Percentiles rank a stretch among this genome's conserved stretches.
Evolutionary conservation across 2,329 filamentous ascomycete genomes (phyloP).

Genomic region (Neonectria punicea): DNA sequence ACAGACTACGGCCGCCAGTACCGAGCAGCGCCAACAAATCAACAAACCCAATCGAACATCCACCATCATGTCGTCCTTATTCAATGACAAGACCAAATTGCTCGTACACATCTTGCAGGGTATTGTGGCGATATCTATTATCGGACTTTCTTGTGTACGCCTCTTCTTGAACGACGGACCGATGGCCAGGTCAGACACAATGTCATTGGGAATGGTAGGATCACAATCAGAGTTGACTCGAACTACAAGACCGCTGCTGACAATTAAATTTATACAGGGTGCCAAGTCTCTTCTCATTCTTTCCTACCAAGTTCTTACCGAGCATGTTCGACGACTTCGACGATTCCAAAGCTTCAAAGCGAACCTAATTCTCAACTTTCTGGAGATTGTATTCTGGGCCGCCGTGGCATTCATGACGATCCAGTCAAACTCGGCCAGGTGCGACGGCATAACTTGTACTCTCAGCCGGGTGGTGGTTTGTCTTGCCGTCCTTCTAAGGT

Average conservation of each 20-base stretch:
- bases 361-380: constrained; percentile 50
- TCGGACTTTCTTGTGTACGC: background rate
- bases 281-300: constrained; percentile 54
- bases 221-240: background rate
- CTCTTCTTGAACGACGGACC: background rate
- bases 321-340: constrained; percentile 45
- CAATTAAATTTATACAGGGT: constrained; percentile 25
- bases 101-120: background rate
- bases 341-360: constrained; percentile 53
- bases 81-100: background rate
- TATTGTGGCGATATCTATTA: background rate
- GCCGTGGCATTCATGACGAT: background rate
- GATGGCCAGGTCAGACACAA: background rate
- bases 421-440: background rate
- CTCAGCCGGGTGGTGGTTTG: too few relatives aligned
- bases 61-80: background rate
- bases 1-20: background rate
- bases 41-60: background rate
- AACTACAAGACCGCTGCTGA: background rate
- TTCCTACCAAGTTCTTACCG: constrained; percentile 51
- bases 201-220: background rate
- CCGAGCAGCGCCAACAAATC: background rate
- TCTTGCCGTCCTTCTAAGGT: too few relatives aligned
- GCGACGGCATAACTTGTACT: background rate
- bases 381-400: constrained; percentile 54